These are phyloP conservation scores for Cylindrodendrum hubeiense DNA, from an alignment of 2,329 filamentous ascomycete species.

Conservation along the genomic window DNA sequence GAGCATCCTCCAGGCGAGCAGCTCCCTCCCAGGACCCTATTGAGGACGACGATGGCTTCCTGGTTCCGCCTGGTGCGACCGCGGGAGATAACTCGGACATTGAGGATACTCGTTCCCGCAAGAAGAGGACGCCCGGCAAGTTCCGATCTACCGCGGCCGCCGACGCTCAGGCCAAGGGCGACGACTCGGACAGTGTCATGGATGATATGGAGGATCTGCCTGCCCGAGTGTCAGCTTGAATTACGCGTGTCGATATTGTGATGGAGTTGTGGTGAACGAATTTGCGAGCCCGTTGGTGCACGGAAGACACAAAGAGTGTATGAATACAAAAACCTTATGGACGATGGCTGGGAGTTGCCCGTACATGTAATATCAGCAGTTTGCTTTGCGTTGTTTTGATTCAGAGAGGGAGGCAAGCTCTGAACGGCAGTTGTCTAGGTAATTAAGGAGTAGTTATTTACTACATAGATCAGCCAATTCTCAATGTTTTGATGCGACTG, in stretches of 20 bases:
- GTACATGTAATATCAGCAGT: conserved; percentile 30
- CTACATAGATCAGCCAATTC: neutral
- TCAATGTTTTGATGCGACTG: no score
- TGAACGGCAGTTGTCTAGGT: conserved; percentile 5
- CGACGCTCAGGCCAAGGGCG: conserved; percentile 25
- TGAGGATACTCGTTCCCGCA: conserved; percentile 42
- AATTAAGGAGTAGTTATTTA: neutral
- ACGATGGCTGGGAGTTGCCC: conserved; percentile 10
- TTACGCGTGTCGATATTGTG: neutral
- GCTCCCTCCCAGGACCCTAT: conserved; percentile 48
- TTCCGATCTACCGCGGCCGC: conserved; percentile 38
- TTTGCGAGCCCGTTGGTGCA: neutral
- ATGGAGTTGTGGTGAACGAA: neutral
- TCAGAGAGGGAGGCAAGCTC: neutral
- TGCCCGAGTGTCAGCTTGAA: conserved; percentile 40
- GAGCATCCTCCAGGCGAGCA: conserved; percentile 38
- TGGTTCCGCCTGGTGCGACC: conserved; percentile 20
- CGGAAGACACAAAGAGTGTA: conserved; percentile 8
- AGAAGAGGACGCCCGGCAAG: conserved; percentile 46
- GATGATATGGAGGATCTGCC: conserved; percentile 61
- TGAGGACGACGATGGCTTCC: conserved; percentile 41
- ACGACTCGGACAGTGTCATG: conserved; percentile 52
- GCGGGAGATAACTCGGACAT: conserved; percentile 42
- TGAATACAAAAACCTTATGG: conserved; percentile 21
- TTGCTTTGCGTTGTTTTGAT: conserved; percentile 12